These are phyloP conservation scores for Zygoascus biomembranicola DNA, from an alignment of 805 yeast species.

Conservation along the genomic window DNA sequence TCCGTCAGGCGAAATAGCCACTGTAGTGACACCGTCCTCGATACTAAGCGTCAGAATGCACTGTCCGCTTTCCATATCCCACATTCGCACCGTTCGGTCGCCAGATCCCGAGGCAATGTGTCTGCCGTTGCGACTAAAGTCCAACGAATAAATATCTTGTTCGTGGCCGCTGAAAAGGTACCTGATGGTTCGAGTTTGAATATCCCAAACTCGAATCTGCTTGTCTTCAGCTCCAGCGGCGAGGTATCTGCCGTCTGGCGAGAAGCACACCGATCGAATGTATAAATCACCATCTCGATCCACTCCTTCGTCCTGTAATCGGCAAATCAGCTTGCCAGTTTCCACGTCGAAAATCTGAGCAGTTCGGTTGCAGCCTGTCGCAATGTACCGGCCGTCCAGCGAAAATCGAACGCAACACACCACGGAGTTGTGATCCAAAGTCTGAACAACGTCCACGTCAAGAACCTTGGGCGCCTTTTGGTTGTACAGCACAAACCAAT, in stretches of 20 bases:
- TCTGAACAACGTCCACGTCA: slow-evolving; percentile 82
- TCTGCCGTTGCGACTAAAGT: slow-evolving; percentile 89
- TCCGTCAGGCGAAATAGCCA: slow-evolving; percentile 94
- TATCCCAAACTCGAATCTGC: slow-evolving; percentile 90
- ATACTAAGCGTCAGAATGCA: slow-evolving; percentile 82
- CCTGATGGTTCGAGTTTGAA: slow-evolving; percentile 75
- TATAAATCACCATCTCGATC: slow-evolving; percentile 75
- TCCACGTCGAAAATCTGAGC: slow-evolving; percentile 91
- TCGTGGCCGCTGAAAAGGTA: slow-evolving; percentile 83
- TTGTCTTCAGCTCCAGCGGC: slow-evolving; percentile 85
- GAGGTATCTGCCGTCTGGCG: slow-evolving; percentile 86
- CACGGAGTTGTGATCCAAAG: slow-evolving; percentile 87
- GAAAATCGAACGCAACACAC: slow-evolving; percentile 95
- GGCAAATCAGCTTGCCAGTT: slow-evolving; percentile 82
- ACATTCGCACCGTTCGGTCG: slow-evolving; percentile 89
- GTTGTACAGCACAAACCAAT: slow-evolving; percentile 83
- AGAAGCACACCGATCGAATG: slow-evolving; percentile 91
- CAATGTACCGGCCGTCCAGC: slow-evolving; percentile 82
- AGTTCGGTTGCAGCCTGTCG: slow-evolving; percentile 94
- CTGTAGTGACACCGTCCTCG: slow-evolving; percentile 98
- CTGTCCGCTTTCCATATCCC: slow-evolving; percentile 89
- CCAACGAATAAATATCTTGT: slow-evolving; percentile 94
- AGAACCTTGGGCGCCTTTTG: slow-evolving; percentile 69
- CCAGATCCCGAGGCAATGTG: slow-evolving; percentile 94
- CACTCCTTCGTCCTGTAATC: slow-evolving; percentile 72